Evolutionary conservation across 306 rosid genomes (phyloP).

Genomic region (Cucurbita maxima): DNA sequence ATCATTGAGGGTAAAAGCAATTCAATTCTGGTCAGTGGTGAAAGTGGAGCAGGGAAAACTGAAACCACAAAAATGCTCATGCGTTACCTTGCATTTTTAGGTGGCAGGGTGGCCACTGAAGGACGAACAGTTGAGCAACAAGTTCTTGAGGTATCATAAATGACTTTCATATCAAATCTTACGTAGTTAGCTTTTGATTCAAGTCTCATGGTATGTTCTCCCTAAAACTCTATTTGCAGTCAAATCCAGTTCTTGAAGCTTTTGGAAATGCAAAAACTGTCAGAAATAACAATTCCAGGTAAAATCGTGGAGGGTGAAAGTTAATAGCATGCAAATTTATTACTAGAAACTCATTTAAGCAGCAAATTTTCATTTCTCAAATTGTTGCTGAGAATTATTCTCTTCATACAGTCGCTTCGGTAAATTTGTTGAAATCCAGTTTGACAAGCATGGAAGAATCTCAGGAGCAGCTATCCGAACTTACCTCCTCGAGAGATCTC

Average conservation of each 20-base stretch:
- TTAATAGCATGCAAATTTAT: neutral
- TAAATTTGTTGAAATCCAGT: slow-evolving; percentile 95
- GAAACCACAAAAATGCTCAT: slow-evolving; percentile 99
- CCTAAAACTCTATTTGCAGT: slow-evolving; percentile 38
- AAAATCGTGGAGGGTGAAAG: neutral
- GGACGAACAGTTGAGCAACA: slow-evolving; percentile 97
- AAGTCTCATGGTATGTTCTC: slow-evolving; percentile 5
- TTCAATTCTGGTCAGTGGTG: slow-evolving; percentile 96
- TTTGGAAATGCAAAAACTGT: slow-evolving; percentile 99
- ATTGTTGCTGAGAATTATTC: neutral
- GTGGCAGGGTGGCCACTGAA: slow-evolving; percentile 89
- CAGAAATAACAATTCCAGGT: slow-evolving; percentile 96
- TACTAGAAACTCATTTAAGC: neutral
- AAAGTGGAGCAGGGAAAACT: slow-evolving; percentile 99
- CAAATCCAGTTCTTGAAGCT: slow-evolving; percentile 98
- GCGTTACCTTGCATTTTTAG: slow-evolving; percentile 90
- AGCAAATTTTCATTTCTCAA: neutral
- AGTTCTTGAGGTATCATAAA: slow-evolving; percentile 85
- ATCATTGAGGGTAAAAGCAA: slow-evolving; percentile 75
- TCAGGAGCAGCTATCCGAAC: slow-evolving; percentile 98
- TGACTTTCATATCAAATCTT: too few species aligned
- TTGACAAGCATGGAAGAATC: slow-evolving; percentile 94
- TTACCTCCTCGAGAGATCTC: slow-evolving; percentile 92
- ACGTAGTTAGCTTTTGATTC: neutral
- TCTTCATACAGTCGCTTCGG: slow-evolving; percentile 71